These are phyloP conservation scores for Amanita polypyramis DNA, from an alignment of 768 basidiomycete species.

Conservation along the genomic window DNA sequence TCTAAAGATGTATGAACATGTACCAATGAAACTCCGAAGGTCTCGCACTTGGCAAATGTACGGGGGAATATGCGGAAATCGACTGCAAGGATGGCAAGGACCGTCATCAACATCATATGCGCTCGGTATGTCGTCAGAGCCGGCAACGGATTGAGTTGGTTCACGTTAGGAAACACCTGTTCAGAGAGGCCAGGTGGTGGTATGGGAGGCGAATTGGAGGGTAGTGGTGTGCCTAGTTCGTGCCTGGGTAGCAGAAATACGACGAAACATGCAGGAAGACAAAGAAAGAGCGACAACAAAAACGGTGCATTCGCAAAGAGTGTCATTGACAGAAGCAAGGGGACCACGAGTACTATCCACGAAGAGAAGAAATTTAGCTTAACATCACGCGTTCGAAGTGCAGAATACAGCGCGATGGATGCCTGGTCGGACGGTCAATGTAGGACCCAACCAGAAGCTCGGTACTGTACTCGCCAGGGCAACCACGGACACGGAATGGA, in stretches of 20 bases:
- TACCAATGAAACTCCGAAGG: conserved; percentile 92
- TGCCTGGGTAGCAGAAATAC: conserved; percentile 29
- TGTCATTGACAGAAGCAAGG: conserved; percentile 78
- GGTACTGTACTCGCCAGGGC: conserved; percentile 34
- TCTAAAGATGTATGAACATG: conserved; percentile 10
- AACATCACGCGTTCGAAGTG: conserved; percentile 39
- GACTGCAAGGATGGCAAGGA: conserved; percentile 87
- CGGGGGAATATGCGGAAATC: conserved; percentile 93
- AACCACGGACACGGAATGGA: conserved; percentile 49
- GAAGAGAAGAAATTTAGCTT: conserved; percentile 35
- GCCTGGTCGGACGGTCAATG: conserved; percentile 30
- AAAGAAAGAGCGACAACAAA: conserved; percentile 37
- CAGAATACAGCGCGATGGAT: conserved; percentile 62
- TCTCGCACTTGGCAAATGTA: conserved; percentile 83
- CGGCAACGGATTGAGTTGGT: conserved; percentile 40
- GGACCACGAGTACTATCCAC: conserved; percentile 58
- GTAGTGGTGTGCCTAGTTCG: conserved; percentile 38
- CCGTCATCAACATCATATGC: conserved; percentile 92
- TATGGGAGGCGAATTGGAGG: conserved; percentile 26
- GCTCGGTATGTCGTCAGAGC: conserved; percentile 83
- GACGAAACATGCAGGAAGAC: conserved; percentile 34
- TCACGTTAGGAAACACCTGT: conserved; percentile 5
- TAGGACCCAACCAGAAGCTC: not conserved
- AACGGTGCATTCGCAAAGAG: conserved; percentile 51
- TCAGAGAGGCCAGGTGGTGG: conserved; percentile 11